These are phyloP conservation scores for Clohesyomyces aquaticus DNA, from an alignment of 495 filamentous ascomycete species.

Conservation along the genomic window DNA sequence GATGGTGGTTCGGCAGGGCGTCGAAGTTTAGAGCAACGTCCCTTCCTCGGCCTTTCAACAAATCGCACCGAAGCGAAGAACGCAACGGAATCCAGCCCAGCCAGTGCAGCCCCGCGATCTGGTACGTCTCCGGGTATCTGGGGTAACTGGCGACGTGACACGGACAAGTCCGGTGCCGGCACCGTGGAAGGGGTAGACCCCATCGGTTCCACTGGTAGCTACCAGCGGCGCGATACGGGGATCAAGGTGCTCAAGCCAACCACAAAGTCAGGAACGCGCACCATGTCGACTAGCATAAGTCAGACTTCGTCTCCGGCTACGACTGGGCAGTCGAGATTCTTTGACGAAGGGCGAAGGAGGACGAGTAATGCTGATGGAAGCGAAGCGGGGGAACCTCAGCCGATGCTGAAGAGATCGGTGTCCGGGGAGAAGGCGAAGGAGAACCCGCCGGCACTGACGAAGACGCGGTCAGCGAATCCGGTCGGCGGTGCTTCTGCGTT, in stretches of 20 bases:
- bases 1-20: slow-evolving; percentile 27
- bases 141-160: slow-evolving; percentile 50
- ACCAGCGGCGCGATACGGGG: slow-evolving; percentile 48
- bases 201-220: slow-evolving; percentile 30
- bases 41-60: slow-evolving; percentile 21
- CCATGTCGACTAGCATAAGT: slow-evolving; percentile 35
- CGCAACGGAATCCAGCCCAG: slow-evolving; percentile 31
- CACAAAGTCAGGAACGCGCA: slow-evolving; percentile 38
- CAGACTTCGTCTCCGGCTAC: slow-evolving; percentile 23
- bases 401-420: slow-evolving; percentile 26
- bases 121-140: slow-evolving; percentile 47
- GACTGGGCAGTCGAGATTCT: slow-evolving; percentile 48
- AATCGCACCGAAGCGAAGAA: slow-evolving; percentile 33
- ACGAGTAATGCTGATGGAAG: slow-evolving; percentile 22
- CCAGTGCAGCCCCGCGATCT: slow-evolving; percentile 40
- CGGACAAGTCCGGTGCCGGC: slow-evolving; percentile 35
- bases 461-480: slow-evolving; percentile 69
- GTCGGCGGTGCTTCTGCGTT: slow-evolving; percentile 94
- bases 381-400: slow-evolving; percentile 18
- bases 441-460: slow-evolving; percentile 50
- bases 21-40: slow-evolving; percentile 35
- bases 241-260: slow-evolving; percentile 52
- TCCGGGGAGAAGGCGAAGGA: slow-evolving; percentile 49
- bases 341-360: slow-evolving; percentile 46
- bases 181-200: slow-evolving; percentile 46